Base-by-base conservation (phyloP, 1,284 basidiomycete species). In the Apiotrichum porosum region DNA sequence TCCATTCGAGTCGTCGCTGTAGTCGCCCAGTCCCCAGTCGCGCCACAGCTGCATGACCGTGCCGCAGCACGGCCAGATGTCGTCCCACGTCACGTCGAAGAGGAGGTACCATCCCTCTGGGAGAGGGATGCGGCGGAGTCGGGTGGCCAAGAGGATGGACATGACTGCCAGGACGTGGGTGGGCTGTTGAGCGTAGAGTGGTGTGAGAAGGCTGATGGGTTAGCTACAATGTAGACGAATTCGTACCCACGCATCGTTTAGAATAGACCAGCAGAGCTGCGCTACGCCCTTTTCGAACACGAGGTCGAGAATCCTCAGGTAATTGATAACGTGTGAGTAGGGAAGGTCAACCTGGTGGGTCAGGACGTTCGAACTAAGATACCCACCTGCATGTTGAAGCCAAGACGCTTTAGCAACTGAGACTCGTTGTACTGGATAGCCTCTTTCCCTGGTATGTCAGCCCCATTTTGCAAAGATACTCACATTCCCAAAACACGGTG, bases 311-410 rank as follows among this genome's bases (percentile, higher is more conserved):
- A 97, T 82, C 51, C 90, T 83, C 56, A 97, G 79, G 70, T 98
- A 98, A 74, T 97, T 97, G 63, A 97, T 85, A 54, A 97, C 80
- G 13, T 91, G 90, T 21, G 86, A 90, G 65, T 97, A 97, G 0
- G 95, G 93, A 34, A 97, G 76, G 14, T 88, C 85, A 40, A 94
- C 89, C 62, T 85, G 79, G 32, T 71, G 56, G 44, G 4, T 33
- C 2, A n/a, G n/a, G n/a, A n/a, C n/a, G n/a, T n/a, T n/a, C n/a
- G n/a, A n/a, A n/a, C n/a, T n/a, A n/a, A n/a, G n/a, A n/a, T 56
- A 48, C 62, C 43, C 37, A 94, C 88, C 62, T 85, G 79, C 42
- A 91, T 86, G 62, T 91, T 86, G 75, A 92, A 92, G 4, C 87
- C 88, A 12, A 92, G 79, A 31, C 92, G 82, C 74, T 98, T 98